Conservation (phyloP, 2,329 filamentous ascomycete genomes). For the Diaporthe vexans region DNA sequence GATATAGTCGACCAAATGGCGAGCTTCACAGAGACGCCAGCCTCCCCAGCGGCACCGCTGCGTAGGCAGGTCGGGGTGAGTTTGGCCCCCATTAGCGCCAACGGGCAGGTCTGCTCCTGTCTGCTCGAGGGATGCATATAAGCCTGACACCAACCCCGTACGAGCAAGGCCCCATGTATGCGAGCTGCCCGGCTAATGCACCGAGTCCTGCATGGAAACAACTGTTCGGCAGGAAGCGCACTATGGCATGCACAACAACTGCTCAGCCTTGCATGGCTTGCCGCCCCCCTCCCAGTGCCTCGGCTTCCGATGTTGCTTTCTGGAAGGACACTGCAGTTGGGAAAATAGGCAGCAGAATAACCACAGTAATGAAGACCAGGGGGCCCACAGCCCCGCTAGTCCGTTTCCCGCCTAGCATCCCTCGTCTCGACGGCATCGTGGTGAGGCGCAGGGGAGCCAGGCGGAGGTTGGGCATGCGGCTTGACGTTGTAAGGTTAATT, state of each 20-base stretch:
- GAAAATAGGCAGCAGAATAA: constrained; percentile 18
- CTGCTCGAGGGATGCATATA: constrained; percentile 13
- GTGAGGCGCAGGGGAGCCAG: not conserved
- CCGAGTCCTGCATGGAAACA: constrained; percentile 24
- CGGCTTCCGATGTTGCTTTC: not conserved
- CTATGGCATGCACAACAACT: not conserved
- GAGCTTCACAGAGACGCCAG: constrained; percentile 10
- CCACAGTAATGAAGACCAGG: not conserved
- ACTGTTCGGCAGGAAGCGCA: not conserved
- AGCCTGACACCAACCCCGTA: constrained; percentile 19
- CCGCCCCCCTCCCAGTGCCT: not conserved
- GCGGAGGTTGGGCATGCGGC: not conserved
- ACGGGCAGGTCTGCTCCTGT: not conserved
- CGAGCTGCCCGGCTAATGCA: constrained; percentile 17
- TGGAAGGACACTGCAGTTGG: not conserved
- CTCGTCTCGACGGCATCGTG: constrained; percentile 1
- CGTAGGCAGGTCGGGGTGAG: not conserved
- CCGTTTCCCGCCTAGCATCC: not conserved
- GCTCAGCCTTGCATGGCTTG: constrained; percentile 24
- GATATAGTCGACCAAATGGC: constrained; percentile 18
- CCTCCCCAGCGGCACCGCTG: not conserved
- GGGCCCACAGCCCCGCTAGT: not conserved
- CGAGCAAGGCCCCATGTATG: not conserved
- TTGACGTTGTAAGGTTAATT: not conserved
- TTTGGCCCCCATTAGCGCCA: constrained; percentile 17